Percentiles rank a stretch among this genome's conserved stretches.
Conservation (phyloP, 1,284 basidiomycete genomes). For the Laetiporus sulphureus region DNA sequence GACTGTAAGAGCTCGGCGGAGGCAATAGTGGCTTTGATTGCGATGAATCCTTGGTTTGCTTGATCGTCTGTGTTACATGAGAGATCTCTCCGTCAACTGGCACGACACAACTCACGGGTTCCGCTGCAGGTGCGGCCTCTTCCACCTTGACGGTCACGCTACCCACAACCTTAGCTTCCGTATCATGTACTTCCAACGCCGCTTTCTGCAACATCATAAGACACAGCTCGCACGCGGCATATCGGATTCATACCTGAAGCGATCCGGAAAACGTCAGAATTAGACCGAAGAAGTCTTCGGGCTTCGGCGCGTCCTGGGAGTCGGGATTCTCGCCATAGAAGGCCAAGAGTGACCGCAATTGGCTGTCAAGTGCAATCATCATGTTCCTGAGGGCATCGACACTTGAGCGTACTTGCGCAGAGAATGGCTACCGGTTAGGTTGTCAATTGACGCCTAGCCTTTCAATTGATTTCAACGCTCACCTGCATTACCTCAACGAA, state of each 20-base stretch:
- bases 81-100: neutral
- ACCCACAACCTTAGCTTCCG: conserved; percentile 39
- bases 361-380: conserved; percentile 46
- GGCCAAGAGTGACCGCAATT: conserved; percentile 49
- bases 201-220: conserved; percentile 49
- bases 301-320: conserved; percentile 54
- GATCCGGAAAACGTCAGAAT: conserved; percentile 70
- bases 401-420: conserved; percentile 38
- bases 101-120: conserved; percentile 20
- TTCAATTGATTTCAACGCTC: conserved; percentile 7
- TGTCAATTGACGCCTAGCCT: neutral
- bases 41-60: conserved; percentile 20
- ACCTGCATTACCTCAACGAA: conserved; percentile 69
- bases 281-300: conserved; percentile 76
- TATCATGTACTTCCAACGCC: conserved; percentile 62
- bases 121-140: conserved; percentile 16
- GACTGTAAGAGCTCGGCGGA: conserved; percentile 33
- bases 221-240: neutral
- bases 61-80: conserved; percentile 31
- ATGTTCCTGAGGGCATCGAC: conserved; percentile 64
- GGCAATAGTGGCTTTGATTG: conserved; percentile 16
- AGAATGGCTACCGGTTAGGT: conserved; percentile 57
- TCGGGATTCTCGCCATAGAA: conserved; percentile 74
- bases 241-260: conserved; percentile 44
- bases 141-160: too few species aligned